phyloP scores from a whole-genome alignment of 78 protist genomes.

The Tieghemostelium lacteum region DNA sequence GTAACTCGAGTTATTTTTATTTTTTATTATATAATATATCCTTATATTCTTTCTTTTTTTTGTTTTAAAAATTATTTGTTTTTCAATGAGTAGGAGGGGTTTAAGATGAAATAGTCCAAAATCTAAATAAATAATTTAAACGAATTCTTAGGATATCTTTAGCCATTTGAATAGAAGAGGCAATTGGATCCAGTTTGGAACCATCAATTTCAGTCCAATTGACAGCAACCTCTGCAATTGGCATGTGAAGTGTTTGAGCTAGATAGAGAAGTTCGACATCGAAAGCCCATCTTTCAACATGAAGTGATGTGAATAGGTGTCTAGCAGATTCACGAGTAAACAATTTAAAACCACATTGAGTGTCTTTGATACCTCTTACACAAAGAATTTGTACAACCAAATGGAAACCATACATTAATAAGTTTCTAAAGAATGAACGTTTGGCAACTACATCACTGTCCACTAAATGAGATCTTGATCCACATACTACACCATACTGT shows the following conservation, averaged over 20 bases:
- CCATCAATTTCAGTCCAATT: slow-evolving; percentile 89
- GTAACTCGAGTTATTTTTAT: no score
- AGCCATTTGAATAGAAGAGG: slow-evolving; percentile 83
- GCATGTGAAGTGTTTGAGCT: slow-evolving; percentile 60
- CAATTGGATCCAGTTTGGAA: slow-evolving; percentile 80
- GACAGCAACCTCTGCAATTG: slow-evolving; percentile 79
- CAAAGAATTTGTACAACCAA: slow-evolving; percentile 48
- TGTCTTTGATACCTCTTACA: slow-evolving; percentile 79
- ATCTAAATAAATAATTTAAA: slow-evolving; percentile 71
- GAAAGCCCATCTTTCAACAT: slow-evolving; percentile 83
- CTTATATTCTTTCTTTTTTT: no score
- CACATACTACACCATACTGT: slow-evolving; percentile 76
- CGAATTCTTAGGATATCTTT: slow-evolving; percentile 83
- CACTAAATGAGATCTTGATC: slow-evolving; percentile 84
- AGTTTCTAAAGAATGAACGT: slow-evolving; percentile 59
- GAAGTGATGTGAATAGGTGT: slow-evolving; percentile 49
- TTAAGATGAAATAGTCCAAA: slow-evolving; percentile 80
- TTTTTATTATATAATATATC: no score
- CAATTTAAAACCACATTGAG: slow-evolving; percentile 80
- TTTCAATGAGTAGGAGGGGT: no score
- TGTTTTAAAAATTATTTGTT: no score
- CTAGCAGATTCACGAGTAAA: slow-evolving; percentile 76
- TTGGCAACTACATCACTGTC: slow-evolving; percentile 72
- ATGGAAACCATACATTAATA: slow-evolving; percentile 84
- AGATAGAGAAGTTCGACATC: slow-evolving; percentile 84